phyloP scores from a whole-genome alignment of 2,329 filamentous ascomycete species.

The Fusarium concolor region DNA sequence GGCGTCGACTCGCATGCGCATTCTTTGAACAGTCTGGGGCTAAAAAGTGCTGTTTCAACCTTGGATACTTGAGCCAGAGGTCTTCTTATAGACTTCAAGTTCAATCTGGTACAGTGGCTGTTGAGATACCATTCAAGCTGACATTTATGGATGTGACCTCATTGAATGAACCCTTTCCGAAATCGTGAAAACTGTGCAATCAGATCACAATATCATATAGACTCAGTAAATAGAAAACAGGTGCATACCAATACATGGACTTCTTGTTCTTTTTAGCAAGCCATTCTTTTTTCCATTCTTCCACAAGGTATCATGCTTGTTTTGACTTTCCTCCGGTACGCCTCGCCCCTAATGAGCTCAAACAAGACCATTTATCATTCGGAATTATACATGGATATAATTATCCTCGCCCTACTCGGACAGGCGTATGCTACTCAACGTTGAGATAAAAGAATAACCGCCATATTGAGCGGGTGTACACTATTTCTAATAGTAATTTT shows the following conservation, averaged over 20 bases:
- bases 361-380: conserved; percentile 6
- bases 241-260: background rate
- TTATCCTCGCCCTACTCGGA: conserved; percentile 1
- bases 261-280: background rate
- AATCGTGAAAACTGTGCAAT: background rate
- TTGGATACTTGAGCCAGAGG: too few relatives aligned
- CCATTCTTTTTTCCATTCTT: conserved; percentile 3
- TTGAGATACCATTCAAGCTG: too few relatives aligned
- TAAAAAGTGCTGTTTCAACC: too few relatives aligned
- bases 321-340: conserved; percentile 29
- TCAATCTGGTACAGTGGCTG: too few relatives aligned
- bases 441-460: conserved; percentile 6
- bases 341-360: conserved; percentile 25
- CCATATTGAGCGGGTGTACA: background rate
- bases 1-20: too few relatives aligned
- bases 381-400: conserved; percentile 5
- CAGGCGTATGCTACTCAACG: conserved; percentile 17
- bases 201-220: background rate
- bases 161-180: background rate
- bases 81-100: too few relatives aligned
- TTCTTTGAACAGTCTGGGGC: too few relatives aligned
- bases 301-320: conserved; percentile 18
- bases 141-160: too few relatives aligned
- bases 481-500: conserved; percentile 47
- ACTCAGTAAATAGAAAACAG: background rate